Evolutionary conservation across 257 asterid genomes (phyloP), one percentile per base, ranked within the genome.

Genomic region (Salvia splendens): DNA sequence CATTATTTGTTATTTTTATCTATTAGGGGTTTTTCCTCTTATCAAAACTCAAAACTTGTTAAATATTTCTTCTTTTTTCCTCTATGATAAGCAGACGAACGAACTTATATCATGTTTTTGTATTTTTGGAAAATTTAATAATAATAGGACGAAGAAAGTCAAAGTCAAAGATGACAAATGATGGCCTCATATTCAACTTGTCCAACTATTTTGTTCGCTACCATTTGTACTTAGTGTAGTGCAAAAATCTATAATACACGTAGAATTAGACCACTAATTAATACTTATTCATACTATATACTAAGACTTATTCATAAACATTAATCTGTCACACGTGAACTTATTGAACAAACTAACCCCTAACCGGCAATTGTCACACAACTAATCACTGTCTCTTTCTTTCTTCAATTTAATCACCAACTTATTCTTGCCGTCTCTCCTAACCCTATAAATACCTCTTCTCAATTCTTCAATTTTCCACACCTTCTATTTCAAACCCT

Each of bases 351-450:
- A 71, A 16, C 73, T 52, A 71, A 16, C 53, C 12, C 54, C 67
- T 55, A 52, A 35, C 30, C 52, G 73, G 73, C 79, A 77, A 72
- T 68, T 77, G 82, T 77, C 83, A 71, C 73, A 48, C 57, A 66
- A 61, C 46, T 47, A 49, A 60, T 61, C 12, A 40, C 5, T 65
- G 75, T 28, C 69, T 52, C 50, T 52, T 38, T 48, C 69, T 69
- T 45, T 33, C 69, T 38, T 16, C 5, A 36, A 56, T 41, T 41
- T 35, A 11, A 3, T 6, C n/a, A 30, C 45, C 45, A 40, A 40
- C 11, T 40, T 40, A 40, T 40, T 45, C n/a, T 38, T 77, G 77
- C 77, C 81, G 78, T 67, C 3, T 6, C 4, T 46, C 70, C 62
- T 9, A 73, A 65, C 77, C 73, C 69, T 78, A 78, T 70, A 74